These are phyloP conservation scores for Russula earlei DNA, from an alignment of 768 basidiomycete species.

Conservation along the genomic window DNA sequence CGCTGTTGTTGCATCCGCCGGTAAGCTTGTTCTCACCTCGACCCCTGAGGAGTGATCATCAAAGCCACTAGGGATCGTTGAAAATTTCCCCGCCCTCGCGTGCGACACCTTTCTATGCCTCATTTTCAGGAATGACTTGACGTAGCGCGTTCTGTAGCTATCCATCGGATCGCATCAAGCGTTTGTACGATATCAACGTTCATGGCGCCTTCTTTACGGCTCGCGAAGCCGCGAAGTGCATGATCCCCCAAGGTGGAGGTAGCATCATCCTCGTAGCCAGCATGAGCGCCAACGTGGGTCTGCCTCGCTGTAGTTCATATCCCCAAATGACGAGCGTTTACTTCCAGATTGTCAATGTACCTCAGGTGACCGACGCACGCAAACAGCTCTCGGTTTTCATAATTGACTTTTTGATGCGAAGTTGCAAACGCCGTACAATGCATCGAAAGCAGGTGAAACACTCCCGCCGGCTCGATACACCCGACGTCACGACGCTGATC, in stretches of 20 bases:
- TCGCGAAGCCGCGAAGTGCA: slow-evolving; percentile 84
- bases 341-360: slow-evolving; percentile 73
- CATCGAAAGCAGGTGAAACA: slow-evolving; percentile 75
- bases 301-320: background rate
- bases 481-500: background rate
- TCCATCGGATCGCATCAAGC: slow-evolving; percentile 75
- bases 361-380: slow-evolving; percentile 44
- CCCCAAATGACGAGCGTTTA: slow-evolving; percentile 18
- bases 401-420: slow-evolving; percentile 24
- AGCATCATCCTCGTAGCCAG: slow-evolving; percentile 81
- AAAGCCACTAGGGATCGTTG: slow-evolving; percentile 54
- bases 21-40: slow-evolving; percentile 32
- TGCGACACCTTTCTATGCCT: slow-evolving; percentile 28
- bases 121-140: background rate
- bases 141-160: slow-evolving; percentile 40
- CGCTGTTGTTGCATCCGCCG: slow-evolving; percentile 82
- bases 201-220: slow-evolving; percentile 95
- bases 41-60: background rate
- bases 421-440: slow-evolving; percentile 93
- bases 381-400: background rate
- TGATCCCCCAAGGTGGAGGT: slow-evolving; percentile 75
- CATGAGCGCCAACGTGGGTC: slow-evolving; percentile 80
- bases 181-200: slow-evolving; percentile 86
- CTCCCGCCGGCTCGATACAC: background rate
- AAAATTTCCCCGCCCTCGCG: slow-evolving; percentile 84